phyloP scores from a whole-genome alignment of 2,329 filamentous ascomycete genomes.

The Dothideomycetes sp. region DNA sequence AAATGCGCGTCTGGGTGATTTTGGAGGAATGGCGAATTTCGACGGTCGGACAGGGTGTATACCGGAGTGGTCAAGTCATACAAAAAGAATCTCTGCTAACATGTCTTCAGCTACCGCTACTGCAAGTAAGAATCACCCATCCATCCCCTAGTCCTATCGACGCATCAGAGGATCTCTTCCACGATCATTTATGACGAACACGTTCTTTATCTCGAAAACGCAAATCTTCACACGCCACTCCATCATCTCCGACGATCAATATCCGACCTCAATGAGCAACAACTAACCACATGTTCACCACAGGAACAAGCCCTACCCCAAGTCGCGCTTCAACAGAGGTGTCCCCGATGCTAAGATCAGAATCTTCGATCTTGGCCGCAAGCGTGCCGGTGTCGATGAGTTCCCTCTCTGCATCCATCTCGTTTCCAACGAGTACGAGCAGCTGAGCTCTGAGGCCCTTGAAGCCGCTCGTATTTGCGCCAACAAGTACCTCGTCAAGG shows the following conservation, averaged over 20 bases:
- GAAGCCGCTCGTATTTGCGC: constrained; percentile 99
- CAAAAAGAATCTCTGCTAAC: constrained; percentile 6
- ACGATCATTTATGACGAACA: not conserved
- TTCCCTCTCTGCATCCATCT: constrained; percentile 99
- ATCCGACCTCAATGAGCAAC: not conserved
- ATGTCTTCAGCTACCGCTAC: constrained; percentile 50
- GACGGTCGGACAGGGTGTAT: not conserved
- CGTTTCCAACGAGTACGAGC: constrained; percentile 99
- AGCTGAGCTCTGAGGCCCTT: constrained; percentile 98
- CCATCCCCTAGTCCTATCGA: constrained; percentile 2
- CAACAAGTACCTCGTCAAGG: constrained; percentile 86
- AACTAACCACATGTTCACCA: constrained; percentile 2
- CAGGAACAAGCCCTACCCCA: constrained; percentile 68
- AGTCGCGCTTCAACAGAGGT: constrained; percentile 99
- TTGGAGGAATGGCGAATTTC: constrained; percentile 1
- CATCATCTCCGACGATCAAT: not conserved
- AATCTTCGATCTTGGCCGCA: constrained; percentile 66
- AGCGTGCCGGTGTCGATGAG: constrained; percentile 97
- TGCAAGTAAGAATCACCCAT: constrained; percentile 99
- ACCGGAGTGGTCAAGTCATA: not conserved
- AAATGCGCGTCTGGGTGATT: constrained; percentile 1
- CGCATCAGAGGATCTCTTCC: not conserved
- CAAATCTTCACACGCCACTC: not conserved
- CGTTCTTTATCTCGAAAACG: too few species aligned
- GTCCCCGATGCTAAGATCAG: constrained; percentile 42